Conservation (phyloP, 106 monocot genomes). For the Phalaenopsis aphrodite region DNA sequence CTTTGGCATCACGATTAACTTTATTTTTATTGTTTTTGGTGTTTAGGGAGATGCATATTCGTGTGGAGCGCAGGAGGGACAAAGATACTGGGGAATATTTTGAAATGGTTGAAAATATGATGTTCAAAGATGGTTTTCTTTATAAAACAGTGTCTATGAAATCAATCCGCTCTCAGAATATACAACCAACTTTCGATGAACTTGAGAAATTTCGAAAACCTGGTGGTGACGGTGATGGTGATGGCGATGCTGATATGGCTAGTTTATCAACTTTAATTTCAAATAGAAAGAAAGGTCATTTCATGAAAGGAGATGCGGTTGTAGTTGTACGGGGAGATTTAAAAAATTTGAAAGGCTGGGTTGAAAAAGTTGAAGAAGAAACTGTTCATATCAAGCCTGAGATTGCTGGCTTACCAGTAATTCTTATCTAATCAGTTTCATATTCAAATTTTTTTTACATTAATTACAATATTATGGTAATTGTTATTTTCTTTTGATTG, state of each 20-base stretch:
- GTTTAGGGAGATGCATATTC: constrained; percentile 78
- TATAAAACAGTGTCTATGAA: constrained; percentile 80
- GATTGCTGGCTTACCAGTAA: constrained; percentile 69
- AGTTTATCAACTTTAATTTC: constrained; percentile 86
- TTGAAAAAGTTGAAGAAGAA: constrained; percentile 98
- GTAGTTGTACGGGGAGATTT: constrained; percentile 84
- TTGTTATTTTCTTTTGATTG: constrained; percentile 9
- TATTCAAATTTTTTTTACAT: neutral
- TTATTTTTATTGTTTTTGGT: constrained; percentile 1
- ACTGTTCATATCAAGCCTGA: constrained; percentile 86
- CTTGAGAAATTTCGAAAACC: constrained; percentile 91
- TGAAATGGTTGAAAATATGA: constrained; percentile 72
- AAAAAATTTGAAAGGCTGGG: constrained; percentile 92
- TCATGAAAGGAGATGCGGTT: constrained; percentile 96
- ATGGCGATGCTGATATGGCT: constrained; percentile 32
- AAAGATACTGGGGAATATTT: constrained; percentile 71
- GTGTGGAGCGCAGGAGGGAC: constrained; percentile 69
- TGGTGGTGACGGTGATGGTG: constrained; percentile 72
- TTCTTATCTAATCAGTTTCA: constrained; percentile 5
- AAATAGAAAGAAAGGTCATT: constrained; percentile 97
- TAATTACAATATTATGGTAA: neutral
- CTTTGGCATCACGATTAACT: neutral
- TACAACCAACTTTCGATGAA: constrained; percentile 95
- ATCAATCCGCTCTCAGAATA: constrained; percentile 66
- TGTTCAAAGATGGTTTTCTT: constrained; percentile 93